Evolutionary conservation across 2,329 filamentous ascomycete genomes (phyloP), one percentile per base, ranked within the genome.

Genomic region (Talaromyces sp.): DNA sequence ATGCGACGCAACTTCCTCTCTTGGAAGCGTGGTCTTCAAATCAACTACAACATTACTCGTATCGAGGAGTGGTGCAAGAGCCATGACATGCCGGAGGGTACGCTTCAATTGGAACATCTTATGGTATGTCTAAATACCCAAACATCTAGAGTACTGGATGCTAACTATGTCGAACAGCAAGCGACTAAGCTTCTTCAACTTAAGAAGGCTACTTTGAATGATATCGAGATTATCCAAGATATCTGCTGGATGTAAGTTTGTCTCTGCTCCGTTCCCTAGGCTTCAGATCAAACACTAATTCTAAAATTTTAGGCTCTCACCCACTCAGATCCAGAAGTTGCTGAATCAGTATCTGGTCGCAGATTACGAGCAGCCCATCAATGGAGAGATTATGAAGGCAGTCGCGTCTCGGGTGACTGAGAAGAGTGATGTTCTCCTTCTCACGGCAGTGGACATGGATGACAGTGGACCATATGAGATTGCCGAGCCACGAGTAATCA

Each of bases 21-120:
- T 0, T 99, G 95, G 95, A 99, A 99, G 85, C 92, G 95, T 78
- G 95, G 95, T 72, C 87, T 99, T 63, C 95, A 99, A 80, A 99
- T 99, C 82, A 99, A 99, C 82, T 99, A 99, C 85, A 99, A 99
- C 82, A 99, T 99, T 78, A 99, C 95, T 27, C 88, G 95, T 65
- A 99, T 99, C 69, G 95, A 99, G 79, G 95, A 99, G 81, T 99
- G 95, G 95, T 99, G 95, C 82, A 99, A 99, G 88, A 97, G 93
- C 75, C 96, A 99, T 78, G 95, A 98, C 72, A 98, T 99, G 94
- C 95, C 95, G 1, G 94, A 99, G 80, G 95, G 95, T 64, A 99
- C 94, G 34, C 85, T 99, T 62, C 94, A 98, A 81, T 86, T 99
- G 65, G 95, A 99, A 83, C 95, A 99, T 83, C 82, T 99, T 72